A percentile compares a stretch with the other conserved stretches of the same genome.
Evolutionary conservation across 768 basidiomycete species (phyloP).

Genomic region (Agaricus sinodeliciosus): DNA sequence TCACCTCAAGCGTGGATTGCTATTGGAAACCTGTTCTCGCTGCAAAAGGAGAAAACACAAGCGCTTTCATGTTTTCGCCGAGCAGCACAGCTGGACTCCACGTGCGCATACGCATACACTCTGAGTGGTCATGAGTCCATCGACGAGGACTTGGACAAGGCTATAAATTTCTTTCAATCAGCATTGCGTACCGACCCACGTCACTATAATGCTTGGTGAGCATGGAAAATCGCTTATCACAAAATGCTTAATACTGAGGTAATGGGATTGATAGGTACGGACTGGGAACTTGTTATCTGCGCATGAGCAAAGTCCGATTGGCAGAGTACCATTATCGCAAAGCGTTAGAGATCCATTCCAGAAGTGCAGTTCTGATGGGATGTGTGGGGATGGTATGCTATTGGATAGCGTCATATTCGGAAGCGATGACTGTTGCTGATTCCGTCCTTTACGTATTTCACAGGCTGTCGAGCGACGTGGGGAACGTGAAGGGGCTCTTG

Average conservation of each 20-base stretch:
- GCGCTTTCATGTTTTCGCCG: constrained; percentile 92
- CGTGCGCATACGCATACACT: constrained; percentile 93
- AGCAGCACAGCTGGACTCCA: constrained; percentile 82
- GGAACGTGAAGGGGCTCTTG: constrained; percentile 68
- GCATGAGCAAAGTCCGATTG: constrained; percentile 86
- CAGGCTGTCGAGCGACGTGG: constrained; percentile 88
- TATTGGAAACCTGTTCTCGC: constrained; percentile 90
- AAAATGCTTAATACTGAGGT: constrained; percentile 8
- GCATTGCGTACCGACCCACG: constrained; percentile 87
- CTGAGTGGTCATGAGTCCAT: constrained; percentile 95
- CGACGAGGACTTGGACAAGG: constrained; percentile 91
- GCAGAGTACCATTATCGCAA: constrained; percentile 97
- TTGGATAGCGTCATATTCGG: constrained; percentile 15
- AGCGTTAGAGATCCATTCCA: constrained; percentile 87
- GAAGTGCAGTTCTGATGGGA: constrained; percentile 91
- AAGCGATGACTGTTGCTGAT: constrained; percentile 16
- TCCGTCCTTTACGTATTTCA: constrained; percentile 21
- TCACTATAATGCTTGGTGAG: constrained; percentile 98
- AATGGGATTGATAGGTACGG: constrained; percentile 71
- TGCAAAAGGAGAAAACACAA: constrained; percentile 90
- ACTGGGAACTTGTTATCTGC: constrained; percentile 93
- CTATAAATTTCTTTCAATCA: constrained; percentile 85
- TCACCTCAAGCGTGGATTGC: constrained; percentile 93
- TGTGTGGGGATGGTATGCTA: constrained; percentile 91
- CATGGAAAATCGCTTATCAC: constrained; percentile 14